phyloP scores from a whole-genome alignment of 2,329 filamentous ascomycete genomes.

The Neophaeococcomyces aloes region DNA sequence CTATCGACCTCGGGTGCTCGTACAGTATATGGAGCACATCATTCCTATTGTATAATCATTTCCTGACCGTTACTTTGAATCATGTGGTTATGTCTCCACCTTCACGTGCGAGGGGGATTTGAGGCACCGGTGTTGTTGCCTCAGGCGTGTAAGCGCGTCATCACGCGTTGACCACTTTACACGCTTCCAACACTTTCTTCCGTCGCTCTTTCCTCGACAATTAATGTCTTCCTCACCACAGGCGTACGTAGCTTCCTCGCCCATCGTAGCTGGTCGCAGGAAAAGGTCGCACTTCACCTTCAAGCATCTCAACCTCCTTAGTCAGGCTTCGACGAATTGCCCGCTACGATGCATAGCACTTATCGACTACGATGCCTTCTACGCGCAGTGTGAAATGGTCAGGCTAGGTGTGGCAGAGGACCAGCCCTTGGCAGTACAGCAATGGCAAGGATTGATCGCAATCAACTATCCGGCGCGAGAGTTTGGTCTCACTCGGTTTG shows the following conservation, averaged over 20 bases:
- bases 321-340: constrained; percentile 57
- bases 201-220: not conserved
- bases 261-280: constrained; percentile 22
- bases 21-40: too few relatives aligned
- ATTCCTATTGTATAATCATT: too few relatives aligned
- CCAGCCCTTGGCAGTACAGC: constrained; percentile 80
- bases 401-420: constrained; percentile 64
- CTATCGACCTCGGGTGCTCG: too few relatives aligned
- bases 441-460: constrained; percentile 91
- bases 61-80: too few relatives aligned
- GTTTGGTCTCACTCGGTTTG: constrained; percentile 69
- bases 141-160: not conserved
- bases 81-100: too few relatives aligned
- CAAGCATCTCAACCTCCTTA: constrained; percentile 67
- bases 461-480: constrained; percentile 87
- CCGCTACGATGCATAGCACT: constrained; percentile 82
- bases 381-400: constrained; percentile 91
- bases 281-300: constrained; percentile 67
- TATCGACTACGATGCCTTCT: constrained; percentile 94
- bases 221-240: constrained; percentile 38
- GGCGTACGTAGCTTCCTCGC: constrained; percentile 38
- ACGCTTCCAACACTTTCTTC: not conserved
- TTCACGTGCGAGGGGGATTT: too few relatives aligned
- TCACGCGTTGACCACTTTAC: not conserved
- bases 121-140: too few relatives aligned